Conservation (phyloP, 345 rosid species). For the Lepidium africanum region DNA sequence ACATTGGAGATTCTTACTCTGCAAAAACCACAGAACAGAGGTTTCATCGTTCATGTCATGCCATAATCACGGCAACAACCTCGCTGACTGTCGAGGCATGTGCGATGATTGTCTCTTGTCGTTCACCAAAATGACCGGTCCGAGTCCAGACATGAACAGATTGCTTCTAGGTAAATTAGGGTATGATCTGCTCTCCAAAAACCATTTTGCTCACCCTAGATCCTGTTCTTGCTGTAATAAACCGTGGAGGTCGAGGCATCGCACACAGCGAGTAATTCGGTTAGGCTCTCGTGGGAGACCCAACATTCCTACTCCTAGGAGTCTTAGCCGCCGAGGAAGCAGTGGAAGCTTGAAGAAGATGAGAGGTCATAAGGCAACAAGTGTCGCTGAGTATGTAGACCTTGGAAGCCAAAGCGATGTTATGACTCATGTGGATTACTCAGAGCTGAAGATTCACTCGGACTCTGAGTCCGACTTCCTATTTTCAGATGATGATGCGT, state of each 20-base stretch:
- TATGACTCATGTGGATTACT: slow-evolving; percentile 43
- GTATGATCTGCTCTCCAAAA: slow-evolving; percentile 30
- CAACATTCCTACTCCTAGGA: slow-evolving; percentile 28
- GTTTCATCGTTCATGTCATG: slow-evolving; percentile 55
- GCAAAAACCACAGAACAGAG: slow-evolving; percentile 55
- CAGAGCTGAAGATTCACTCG: slow-evolving; percentile 45
- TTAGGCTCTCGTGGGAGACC: slow-evolving; percentile 30
- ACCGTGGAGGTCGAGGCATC: slow-evolving; percentile 41
- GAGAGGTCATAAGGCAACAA: slow-evolving; percentile 23
- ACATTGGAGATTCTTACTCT: slow-evolving; percentile 45
- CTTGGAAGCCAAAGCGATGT: slow-evolving; percentile 32
- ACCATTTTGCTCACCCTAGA: slow-evolving; percentile 24
- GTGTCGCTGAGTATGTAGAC: slow-evolving; percentile 10
- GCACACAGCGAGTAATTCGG: slow-evolving; percentile 29
- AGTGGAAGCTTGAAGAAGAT: slow-evolving; percentile 32
- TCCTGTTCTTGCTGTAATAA: slow-evolving; percentile 60
- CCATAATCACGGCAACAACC: slow-evolving; percentile 46
- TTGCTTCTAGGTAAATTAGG: slow-evolving; percentile 42
- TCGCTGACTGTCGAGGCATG: slow-evolving; percentile 51
- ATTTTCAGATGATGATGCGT: slow-evolving; percentile 44
- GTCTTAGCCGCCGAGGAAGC: slow-evolving; percentile 25
- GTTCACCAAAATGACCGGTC: slow-evolving; percentile 37
- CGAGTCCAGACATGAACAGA: slow-evolving; percentile 43
- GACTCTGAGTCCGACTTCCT: slow-evolving; percentile 48
- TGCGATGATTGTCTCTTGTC: slow-evolving; percentile 67